These are phyloP conservation scores for bread wheat (Triticum aestivum) DNA, from an alignment of 176 grass and related monocot genomes.

Conservation along the genomic window IWGSC_CS_RefSeq_v2.1 NC_057814.1:606697961-606698460, in stretches of 20 bases:
- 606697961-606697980: too few relatives aligned
- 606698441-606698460: slow-evolving; percentile 28
- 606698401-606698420: too few relatives aligned
- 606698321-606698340: neutral
- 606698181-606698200: slow-evolving; percentile 17
- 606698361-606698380: slow-evolving; percentile 30
- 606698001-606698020: slow-evolving; percentile 44
- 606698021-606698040: slow-evolving; percentile 55
- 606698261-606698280: neutral
- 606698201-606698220: slow-evolving; percentile 63
- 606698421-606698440: too few relatives aligned
- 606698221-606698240: slow-evolving; percentile 50
- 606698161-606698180: neutral
- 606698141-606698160: slow-evolving; percentile 44
- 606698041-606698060: slow-evolving; percentile 49
- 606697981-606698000: too few relatives aligned
- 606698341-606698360: neutral
- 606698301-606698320: neutral
- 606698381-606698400: too few relatives aligned
- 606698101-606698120: slow-evolving; percentile 40
- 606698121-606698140: slow-evolving; percentile 49
- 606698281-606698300: neutral
- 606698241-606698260: slow-evolving; percentile 40
- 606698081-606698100: slow-evolving; percentile 56
- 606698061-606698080: slow-evolving; percentile 68